phyloP scores from a whole-genome alignment of 192 early-diverging fungal species.

The Rhizophagus sp. region DNA sequence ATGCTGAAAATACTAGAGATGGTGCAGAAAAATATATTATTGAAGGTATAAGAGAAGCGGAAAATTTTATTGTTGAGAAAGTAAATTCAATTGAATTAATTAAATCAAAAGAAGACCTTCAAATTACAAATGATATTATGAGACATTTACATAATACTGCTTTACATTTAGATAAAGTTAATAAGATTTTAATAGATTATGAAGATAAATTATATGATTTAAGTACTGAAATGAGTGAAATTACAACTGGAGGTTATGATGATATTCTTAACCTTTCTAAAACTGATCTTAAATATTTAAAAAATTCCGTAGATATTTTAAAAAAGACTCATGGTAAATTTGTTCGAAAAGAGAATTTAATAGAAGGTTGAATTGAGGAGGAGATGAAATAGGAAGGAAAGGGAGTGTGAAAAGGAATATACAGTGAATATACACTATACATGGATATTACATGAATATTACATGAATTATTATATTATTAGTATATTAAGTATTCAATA shows the following conservation, averaged over 20 bases:
- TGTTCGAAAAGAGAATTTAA: constrained; percentile 5
- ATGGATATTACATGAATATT: too few relatives aligned
- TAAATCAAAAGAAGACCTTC: neutral
- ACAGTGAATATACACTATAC: too few relatives aligned
- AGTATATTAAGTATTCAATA: too few relatives aligned
- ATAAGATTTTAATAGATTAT: constrained; percentile 10
- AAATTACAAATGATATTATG: neutral
- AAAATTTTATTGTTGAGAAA: neutral
- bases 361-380: neutral
- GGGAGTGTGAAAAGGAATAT: too few relatives aligned
- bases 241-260: neutral
- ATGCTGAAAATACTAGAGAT: constrained; percentile 13
- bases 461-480: too few relatives aligned
- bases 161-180: constrained; percentile 1
- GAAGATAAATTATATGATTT: constrained; percentile 17
- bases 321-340: constrained; percentile 10
- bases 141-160: neutral
- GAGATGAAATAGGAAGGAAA: too few relatives aligned
- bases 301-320: neutral
- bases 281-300: constrained; percentile 13
- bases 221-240: neutral
- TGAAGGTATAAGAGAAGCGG: constrained; percentile 6
- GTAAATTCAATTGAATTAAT: neutral
- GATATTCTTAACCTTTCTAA: constrained; percentile 1
- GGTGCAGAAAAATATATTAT: constrained; percentile 10